Evolutionary conservation across 169 alveolate species (phyloP), one percentile per base, ranked within the genome.

Genomic region (Plasmodium sp.): DNA sequence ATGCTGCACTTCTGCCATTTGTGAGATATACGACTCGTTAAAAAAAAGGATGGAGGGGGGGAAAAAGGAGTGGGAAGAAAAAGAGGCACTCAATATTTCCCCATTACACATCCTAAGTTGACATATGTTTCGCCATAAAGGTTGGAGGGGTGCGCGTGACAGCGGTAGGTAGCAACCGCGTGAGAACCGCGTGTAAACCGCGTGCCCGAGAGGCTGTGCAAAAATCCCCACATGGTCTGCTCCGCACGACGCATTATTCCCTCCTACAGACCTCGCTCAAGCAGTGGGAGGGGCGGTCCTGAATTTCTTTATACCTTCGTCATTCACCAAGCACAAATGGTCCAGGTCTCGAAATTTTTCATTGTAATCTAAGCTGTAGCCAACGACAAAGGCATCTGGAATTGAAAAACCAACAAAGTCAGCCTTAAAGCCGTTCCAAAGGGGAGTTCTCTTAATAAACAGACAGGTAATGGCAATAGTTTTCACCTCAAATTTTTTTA

Each of bases 391-490:
- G 36, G 71, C 74, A 62, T 96, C 97, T 0, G 97, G 96, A n/a
- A 96, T 81, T 5, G 96, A 83, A 51, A 96, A 96, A 6, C 97
- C 98, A 71, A 95, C 96, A 71, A 96, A 96, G 45, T 96, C 97
- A 5, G 96, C 98, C 41, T 85, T 83, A 84, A 95, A 95, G 16
- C 97, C 97, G 54, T 93, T 93, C 58, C 96, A 93, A 5, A 92
- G 86, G 2, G 79, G 71, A 9, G 97, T 94, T 41, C 96, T 93
- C n/a, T 80, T 84, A n/a, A 83, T 80, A 45, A 73, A 91, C 41
- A 91, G 43, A 39, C 84, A 80, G 14, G 92, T 95, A n/a, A 96
- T 73, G 10, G 94, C 84, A 2, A 95, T 34, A 10, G 96, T 81
- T 90, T 92, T 93, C 9, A 95, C 96, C 83, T 88, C 93, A 81